phyloP scores from a whole-genome alignment of 306 rosid species.

The Vigna unguiculata region DNA sequence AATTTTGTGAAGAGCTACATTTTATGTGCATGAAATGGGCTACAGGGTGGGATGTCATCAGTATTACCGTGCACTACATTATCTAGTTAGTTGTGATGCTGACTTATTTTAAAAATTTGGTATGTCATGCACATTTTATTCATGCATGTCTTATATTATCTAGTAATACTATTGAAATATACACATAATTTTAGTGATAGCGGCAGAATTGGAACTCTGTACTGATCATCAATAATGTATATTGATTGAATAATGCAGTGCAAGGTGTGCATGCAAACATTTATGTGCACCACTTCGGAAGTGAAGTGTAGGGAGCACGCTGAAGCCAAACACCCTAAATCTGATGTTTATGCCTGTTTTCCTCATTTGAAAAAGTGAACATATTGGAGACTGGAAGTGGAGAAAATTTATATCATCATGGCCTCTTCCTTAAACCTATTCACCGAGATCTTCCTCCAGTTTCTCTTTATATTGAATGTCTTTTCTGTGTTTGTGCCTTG shows the following conservation, averaged over 20 bases:
- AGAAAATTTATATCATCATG: constrained; percentile 33
- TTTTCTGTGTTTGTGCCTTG: constrained; percentile 35
- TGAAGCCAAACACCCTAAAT: constrained; percentile 77
- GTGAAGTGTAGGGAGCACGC: constrained; percentile 84
- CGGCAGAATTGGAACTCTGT: neutral
- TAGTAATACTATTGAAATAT: neutral
- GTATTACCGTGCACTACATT: neutral
- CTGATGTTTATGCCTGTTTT: constrained; percentile 64
- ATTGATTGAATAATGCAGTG: constrained; percentile 57
- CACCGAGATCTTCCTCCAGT: constrained; percentile 23
- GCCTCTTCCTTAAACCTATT: constrained; percentile 45
- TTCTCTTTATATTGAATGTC: constrained; percentile 20
- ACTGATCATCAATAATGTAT: constrained; percentile 31
- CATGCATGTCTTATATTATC: neutral
- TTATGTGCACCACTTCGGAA: constrained; percentile 80
- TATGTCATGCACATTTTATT: neutral
- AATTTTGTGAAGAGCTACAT: neutral
- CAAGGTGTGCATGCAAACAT: constrained; percentile 90
- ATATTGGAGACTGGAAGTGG: constrained; percentile 5
- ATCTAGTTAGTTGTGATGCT: constrained; percentile 1
- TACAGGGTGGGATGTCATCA: neutral
- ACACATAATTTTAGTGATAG: neutral
- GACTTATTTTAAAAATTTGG: neutral
- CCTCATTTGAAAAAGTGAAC: constrained; percentile 65
- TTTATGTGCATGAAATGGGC: constrained; percentile 27